A percentile compares a stretch with the other conserved stretches of the same genome.
phyloP scores from a whole-genome alignment of 129 eudicot genomes.

The sunflower (Helianthus annuus) region DNA sequence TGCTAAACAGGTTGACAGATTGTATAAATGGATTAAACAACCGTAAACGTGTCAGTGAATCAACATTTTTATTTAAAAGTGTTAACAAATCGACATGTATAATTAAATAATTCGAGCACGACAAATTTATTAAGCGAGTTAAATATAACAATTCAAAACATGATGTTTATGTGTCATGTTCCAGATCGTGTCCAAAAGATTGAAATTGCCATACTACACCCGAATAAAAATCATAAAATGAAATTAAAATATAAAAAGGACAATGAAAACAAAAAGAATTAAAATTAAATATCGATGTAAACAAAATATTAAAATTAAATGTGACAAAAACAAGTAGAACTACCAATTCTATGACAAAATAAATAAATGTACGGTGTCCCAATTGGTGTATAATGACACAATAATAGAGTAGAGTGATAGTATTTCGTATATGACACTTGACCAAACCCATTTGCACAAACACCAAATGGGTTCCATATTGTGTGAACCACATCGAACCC shows the following conservation, averaged over 20 bases:
- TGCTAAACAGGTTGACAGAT: neutral
- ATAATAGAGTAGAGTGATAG: slow-evolving; percentile 27
- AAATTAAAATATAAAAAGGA: slow-evolving; percentile 1
- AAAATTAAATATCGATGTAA: slow-evolving; percentile 21
- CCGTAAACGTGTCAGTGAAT: neutral
- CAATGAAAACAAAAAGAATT: slow-evolving; percentile 14
- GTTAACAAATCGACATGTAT: too few species aligned
- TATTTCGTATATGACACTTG: slow-evolving; percentile 32
- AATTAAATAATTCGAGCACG: neutral
- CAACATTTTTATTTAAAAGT: too few species aligned
- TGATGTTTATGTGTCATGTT: neutral
- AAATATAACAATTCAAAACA: too few species aligned
- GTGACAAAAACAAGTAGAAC: slow-evolving; percentile 34
- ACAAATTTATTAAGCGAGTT: too few species aligned
- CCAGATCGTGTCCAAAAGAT: neutral
- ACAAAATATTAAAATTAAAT: slow-evolving; percentile 17
- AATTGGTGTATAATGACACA: slow-evolving; percentile 8
- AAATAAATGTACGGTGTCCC: slow-evolving; percentile 32
- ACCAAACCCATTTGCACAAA: slow-evolving; percentile 29
- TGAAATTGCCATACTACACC: neutral
- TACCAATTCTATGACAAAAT: slow-evolving; percentile 30
- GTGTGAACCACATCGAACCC: slow-evolving; percentile 40
- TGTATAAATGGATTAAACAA: neutral
- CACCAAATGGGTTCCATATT: slow-evolving; percentile 24
- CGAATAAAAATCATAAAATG: neutral